Conservation (phyloP, 78 protist species). For the Dictyostelium intermedium region DNA sequence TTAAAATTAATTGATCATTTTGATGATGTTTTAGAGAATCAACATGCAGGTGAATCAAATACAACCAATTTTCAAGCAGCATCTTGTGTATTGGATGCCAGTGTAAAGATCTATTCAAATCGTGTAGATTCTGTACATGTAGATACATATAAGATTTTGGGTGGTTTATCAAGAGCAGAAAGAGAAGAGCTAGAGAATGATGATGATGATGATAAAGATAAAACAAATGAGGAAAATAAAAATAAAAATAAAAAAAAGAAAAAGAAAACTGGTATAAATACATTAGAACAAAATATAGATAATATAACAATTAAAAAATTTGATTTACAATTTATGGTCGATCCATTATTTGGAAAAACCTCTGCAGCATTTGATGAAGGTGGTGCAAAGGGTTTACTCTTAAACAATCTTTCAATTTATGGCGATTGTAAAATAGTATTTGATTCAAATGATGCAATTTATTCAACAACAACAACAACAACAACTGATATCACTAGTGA, state of each 20-base stretch:
- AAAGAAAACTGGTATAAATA: slow-evolving; percentile 32
- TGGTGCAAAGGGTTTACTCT: slow-evolving; percentile 85
- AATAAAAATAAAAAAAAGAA: slow-evolving; percentile 27
- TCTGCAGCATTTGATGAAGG: slow-evolving; percentile 92
- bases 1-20: slow-evolving; percentile 76
- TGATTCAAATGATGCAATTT: slow-evolving; percentile 77
- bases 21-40: slow-evolving; percentile 44
- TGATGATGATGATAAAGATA: slow-evolving; percentile 40
- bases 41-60: not conserved
- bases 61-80: slow-evolving; percentile 93
- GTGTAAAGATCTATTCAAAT: slow-evolving; percentile 91
- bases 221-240: slow-evolving; percentile 1
- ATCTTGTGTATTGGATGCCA: slow-evolving; percentile 94
- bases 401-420: slow-evolving; percentile 73
- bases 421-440: slow-evolving; percentile 74
- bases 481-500: no score
- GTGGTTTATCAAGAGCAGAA: slow-evolving; percentile 84
- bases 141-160: slow-evolving; percentile 86
- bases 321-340: slow-evolving; percentile 70
- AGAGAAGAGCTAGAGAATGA: slow-evolving; percentile 36
- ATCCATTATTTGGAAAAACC: slow-evolving; percentile 90
- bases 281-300: slow-evolving; percentile 78
- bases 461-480: slow-evolving; percentile 27
- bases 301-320: slow-evolving; percentile 55
- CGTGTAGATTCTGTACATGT: slow-evolving; percentile 95